Evolutionary conservation across 495 filamentous ascomycete genomes (phyloP), one percentile per base, ranked within the genome.

Genomic region (Glutinoglossum americanum): DNA sequence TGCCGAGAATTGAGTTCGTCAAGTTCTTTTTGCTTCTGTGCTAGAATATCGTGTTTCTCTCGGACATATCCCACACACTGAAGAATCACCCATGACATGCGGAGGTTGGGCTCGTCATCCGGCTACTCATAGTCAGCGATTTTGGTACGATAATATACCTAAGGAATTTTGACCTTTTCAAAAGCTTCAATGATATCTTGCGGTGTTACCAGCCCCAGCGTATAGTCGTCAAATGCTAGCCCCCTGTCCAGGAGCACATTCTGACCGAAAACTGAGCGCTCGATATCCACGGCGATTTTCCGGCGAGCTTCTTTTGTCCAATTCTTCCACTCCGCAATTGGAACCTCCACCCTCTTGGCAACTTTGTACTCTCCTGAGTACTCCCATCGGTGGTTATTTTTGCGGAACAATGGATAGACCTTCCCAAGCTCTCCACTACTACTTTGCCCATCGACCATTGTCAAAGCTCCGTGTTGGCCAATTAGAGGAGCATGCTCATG

Each of bases 331-430:
- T 15, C 19, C 8, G 17, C 21, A 7, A 51, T 17, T 30, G 57
- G 57, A 19, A 59, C n/a, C 21, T 26, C 23, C 7, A 32, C 15
- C 15, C 48, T 5, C 27, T 26, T 25, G 1, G 35, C 57, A 30
- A 37, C 28, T 25, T 33, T 26, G 30, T 59, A 59, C 57, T 54
- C 48, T 15, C 57, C 57, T 19, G 41, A 54, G 27, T 59, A 59
- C 21, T 54, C 45, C 57, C 57, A 59, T 17, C 47, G 23, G n/a
- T 15, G 13, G 10, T 45, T 25, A 17, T 33, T 19, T 25, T 27
- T 59, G 5, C 53, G 53, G 5, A 59, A 59, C 2, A 59, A 9
- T 8, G 57, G 57, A 25, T 47, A 54, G 13, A 28, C 17, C 23
- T 54, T 48, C 19, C 47, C 47, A 11, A 21, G 25, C 27, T 54